Conservation (phyloP, 2,329 filamentous ascomycete species). For the Ambrosiella beaveri region DNA sequence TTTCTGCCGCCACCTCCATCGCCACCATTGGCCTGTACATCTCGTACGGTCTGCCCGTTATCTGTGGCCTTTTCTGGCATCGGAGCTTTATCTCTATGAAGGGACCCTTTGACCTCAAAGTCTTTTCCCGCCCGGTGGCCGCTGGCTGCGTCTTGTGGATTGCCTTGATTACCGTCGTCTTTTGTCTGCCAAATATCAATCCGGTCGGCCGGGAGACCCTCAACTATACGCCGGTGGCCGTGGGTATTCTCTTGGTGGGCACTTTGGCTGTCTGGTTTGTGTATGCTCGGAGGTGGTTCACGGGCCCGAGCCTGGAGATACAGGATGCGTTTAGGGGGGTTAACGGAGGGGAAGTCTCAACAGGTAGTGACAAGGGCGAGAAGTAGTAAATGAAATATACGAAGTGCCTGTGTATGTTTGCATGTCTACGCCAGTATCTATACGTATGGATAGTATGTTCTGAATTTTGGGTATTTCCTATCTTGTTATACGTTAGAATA, state of each 20-base stretch:
- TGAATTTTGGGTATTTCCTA: too few relatives aligned
- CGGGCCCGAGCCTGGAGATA: slow-evolving; percentile 36
- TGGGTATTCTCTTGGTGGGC: slow-evolving; percentile 36
- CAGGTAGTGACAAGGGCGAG: not conserved
- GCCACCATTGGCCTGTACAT: slow-evolving; percentile 42
- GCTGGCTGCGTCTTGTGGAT: slow-evolving; percentile 34
- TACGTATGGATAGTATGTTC: too few relatives aligned
- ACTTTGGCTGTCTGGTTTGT: slow-evolving; percentile 31
- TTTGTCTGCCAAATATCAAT: slow-evolving; percentile 38
- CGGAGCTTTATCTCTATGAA: slow-evolving; percentile 30
- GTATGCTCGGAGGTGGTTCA: slow-evolving; percentile 38
- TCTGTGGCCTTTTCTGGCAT: slow-evolving; percentile 35
- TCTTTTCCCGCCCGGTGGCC: slow-evolving; percentile 29
- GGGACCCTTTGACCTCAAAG: slow-evolving; percentile 36
- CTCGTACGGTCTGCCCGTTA: slow-evolving; percentile 38
- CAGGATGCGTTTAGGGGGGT: slow-evolving; percentile 25
- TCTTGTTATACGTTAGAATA: too few relatives aligned
- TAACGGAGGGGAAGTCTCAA: not conserved
- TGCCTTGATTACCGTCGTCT: slow-evolving; percentile 35
- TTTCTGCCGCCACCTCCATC: slow-evolving; percentile 40
- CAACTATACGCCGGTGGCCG: slow-evolving; percentile 42
- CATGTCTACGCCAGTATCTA: too few relatives aligned
- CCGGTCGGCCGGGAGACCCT: slow-evolving; percentile 38
- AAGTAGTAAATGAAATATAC: not conserved
- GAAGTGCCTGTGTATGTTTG: too few relatives aligned